These are phyloP conservation scores for Earliella scabrosa DNA, from an alignment of 1,284 basidiomycete genomes.

Conservation along the genomic window DNA sequence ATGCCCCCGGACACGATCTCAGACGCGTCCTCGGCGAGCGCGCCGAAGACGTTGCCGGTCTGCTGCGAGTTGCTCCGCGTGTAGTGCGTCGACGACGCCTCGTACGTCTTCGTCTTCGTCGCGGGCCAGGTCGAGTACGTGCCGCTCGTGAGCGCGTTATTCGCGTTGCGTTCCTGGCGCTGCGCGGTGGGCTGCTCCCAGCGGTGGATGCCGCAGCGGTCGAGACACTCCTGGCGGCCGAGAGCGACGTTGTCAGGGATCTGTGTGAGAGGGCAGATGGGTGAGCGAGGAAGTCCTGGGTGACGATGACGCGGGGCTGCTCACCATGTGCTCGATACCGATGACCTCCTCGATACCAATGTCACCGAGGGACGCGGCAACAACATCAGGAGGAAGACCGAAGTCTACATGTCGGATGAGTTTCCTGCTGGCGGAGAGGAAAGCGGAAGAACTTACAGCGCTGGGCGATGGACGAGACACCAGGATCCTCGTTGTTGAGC, in stretches of 20 bases:
- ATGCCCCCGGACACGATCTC: conserved; percentile 41
- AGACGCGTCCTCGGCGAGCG: conserved; percentile 18
- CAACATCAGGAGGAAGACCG: conserved; percentile 40
- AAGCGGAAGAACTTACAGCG: conserved; percentile 30
- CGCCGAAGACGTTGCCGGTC: conserved; percentile 23
- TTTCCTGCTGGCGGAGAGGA: neutral
- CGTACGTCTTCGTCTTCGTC: conserved; percentile 3
- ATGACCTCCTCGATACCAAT: conserved; percentile 38
- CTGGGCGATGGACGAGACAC: conserved; percentile 35
- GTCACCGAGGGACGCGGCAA: conserved; percentile 39
- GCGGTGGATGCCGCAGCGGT: conserved; percentile 36
- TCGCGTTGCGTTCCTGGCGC: conserved; percentile 37
- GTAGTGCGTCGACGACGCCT: conserved; percentile 23
- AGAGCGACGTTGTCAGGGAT: conserved; percentile 41
- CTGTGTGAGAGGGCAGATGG: conserved; percentile 17
- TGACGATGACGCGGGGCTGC: neutral
- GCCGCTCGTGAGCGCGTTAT: conserved; percentile 35
- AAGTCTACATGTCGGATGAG: conserved; percentile 24
- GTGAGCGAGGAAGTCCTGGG: neutral
- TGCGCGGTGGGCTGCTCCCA: conserved; percentile 36
- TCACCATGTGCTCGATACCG: conserved; percentile 32
- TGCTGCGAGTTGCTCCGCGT: conserved; percentile 17
- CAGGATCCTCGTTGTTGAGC: conserved; percentile 41
- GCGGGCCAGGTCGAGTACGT: conserved; percentile 13
- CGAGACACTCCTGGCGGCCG: conserved; percentile 38